Conservation (phyloP, 306 rosid genomes). For the barrel medic (Medicago truncatula) region MtrunA17r5.0-ANR NC_053045.1:32543001-32543500, state of each 20-base stretch:
- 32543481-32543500: conserved; percentile 72
- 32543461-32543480: conserved; percentile 61
- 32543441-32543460: conserved; percentile 67
- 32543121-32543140: no score
- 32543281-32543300: conserved; percentile 55
- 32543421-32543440: conserved; percentile 1
- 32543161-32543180: no score
- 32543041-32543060: no score
- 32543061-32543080: no score
- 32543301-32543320: conserved; percentile 69
- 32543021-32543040: no score
- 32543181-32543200: no score
- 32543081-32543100: no score
- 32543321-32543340: conserved; percentile 52
- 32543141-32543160: no score
- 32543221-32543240: neutral
- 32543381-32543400: conserved; percentile 2
- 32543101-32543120: no score
- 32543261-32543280: conserved; percentile 62
- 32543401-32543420: neutral
- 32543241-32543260: conserved; percentile 55
- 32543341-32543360: neutral
- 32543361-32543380: neutral
- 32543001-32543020: no score
- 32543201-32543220: neutral